A percentile compares a stretch with the other conserved stretches of the same genome.
These are phyloP conservation scores for Malus hybrid DNA, from an alignment of 331 rosid species.

Conservation along the genomic window DNA sequence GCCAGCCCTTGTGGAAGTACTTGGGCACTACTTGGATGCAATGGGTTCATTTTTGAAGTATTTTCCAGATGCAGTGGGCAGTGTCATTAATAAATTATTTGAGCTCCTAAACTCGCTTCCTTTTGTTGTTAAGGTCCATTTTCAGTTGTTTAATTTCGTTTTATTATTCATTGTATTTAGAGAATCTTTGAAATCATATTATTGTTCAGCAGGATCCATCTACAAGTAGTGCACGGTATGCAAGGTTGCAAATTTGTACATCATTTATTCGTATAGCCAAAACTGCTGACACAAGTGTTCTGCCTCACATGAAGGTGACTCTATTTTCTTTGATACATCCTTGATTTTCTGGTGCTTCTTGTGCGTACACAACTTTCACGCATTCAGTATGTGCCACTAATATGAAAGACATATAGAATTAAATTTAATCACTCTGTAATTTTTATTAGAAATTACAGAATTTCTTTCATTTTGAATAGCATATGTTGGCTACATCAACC, in stretches of 20 bases:
- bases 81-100: constrained; percentile 83
- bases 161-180: constrained; percentile 6
- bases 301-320: constrained; percentile 97
- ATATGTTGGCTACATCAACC: not conserved
- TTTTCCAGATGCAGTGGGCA: constrained; percentile 83
- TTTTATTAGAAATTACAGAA: not conserved
- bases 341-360: not conserved
- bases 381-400: not conserved
- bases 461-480: not conserved
- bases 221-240: constrained; percentile 67
- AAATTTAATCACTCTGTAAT: not conserved
- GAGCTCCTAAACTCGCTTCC: constrained; percentile 93
- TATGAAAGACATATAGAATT: not conserved
- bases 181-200: constrained; percentile 9
- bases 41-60: constrained; percentile 87
- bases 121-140: constrained; percentile 50
- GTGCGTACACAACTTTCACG: not conserved
- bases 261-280: constrained; percentile 95
- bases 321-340: constrained; percentile 4
- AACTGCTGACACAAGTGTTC: constrained; percentile 81
- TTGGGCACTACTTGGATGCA: constrained; percentile 82
- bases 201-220: constrained; percentile 61
- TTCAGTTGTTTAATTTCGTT: constrained; percentile 9
- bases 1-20: constrained; percentile 83
- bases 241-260: constrained; percentile 88